Percentiles rank a stretch among this genome's conserved stretches.
Conservation (phyloP, 192 early-diverging fungal species). For the Paraglomus brasilianum region DNA sequence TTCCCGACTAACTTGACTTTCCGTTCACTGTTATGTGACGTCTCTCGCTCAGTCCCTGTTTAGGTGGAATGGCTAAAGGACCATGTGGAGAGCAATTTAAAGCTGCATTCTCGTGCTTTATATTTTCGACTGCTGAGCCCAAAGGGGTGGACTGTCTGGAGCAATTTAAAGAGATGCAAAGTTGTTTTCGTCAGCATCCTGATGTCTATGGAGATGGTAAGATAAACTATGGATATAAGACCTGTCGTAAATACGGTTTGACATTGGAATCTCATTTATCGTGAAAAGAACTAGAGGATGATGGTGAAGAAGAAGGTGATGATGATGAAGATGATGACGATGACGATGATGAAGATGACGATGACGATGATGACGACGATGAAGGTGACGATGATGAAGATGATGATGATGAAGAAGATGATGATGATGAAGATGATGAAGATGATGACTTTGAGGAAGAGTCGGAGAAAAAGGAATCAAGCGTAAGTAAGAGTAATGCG, state of each 20-base stretch:
- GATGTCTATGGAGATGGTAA: slow-evolving; percentile 85
- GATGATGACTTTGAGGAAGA: slow-evolving; percentile 31
- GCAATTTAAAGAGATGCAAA: slow-evolving; percentile 91
- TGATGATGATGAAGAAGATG: slow-evolving; percentile 45
- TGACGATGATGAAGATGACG: no score
- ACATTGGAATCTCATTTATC: no score
- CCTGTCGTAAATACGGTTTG: no score
- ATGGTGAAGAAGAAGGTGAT: no score
- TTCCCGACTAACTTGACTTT: no score
- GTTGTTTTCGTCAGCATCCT: slow-evolving; percentile 86
- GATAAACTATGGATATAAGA: slow-evolving; percentile 2
- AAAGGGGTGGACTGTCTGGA: slow-evolving; percentile 98
- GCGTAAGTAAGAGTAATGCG: not conserved
- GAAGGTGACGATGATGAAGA: slow-evolving; percentile 48
- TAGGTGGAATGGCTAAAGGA: slow-evolving; percentile 91
- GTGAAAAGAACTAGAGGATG: no score
- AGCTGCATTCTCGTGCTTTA: slow-evolving; percentile 96
- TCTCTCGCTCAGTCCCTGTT: no score
- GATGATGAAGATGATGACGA: no score
- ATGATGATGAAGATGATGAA: slow-evolving; percentile 42
- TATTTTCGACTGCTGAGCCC: slow-evolving; percentile 88
- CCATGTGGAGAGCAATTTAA: slow-evolving; percentile 98
- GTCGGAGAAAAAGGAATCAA: slow-evolving; percentile 14
- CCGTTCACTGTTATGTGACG: no score
- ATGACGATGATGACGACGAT: slow-evolving; percentile 67